Percentiles rank a stretch among this genome's conserved stretches.
These are phyloP conservation scores for Mycena capillaripes DNA, from an alignment of 768 basidiomycete species.

Conservation along the genomic window DNA sequence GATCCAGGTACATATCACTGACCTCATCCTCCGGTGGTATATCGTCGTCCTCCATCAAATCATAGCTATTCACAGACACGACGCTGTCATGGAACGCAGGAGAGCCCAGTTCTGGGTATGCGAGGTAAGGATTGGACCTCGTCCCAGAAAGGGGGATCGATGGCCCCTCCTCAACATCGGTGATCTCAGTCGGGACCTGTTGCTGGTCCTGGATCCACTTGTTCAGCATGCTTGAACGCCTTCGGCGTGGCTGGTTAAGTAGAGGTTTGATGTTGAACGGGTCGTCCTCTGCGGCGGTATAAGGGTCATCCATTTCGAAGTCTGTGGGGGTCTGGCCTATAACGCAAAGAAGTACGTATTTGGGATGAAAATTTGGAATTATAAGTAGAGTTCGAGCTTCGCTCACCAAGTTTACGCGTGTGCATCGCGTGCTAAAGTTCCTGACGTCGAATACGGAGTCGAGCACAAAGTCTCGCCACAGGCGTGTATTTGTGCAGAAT, in stretches of 20 bases:
- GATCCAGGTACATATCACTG: conserved; percentile 34
- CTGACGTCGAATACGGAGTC: conserved; percentile 27
- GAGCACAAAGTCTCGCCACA: conserved; percentile 20
- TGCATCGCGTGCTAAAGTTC: conserved; percentile 34
- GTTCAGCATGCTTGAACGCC: conserved; percentile 66
- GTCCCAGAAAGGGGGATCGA: conserved; percentile 38
- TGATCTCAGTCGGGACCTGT: conserved; percentile 31
- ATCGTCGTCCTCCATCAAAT: conserved; percentile 66
- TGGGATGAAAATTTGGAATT: conserved; percentile 29
- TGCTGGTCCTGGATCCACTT: conserved; percentile 70
- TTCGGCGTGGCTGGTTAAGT: conserved; percentile 50
- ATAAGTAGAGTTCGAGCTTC: conserved; percentile 32
- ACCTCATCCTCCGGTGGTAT: conserved; percentile 51
- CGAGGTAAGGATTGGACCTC: conserved; percentile 54
- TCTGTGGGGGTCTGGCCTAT: conserved; percentile 28
- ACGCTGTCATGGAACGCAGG: conserved; percentile 37
- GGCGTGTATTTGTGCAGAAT: conserved; percentile 32
- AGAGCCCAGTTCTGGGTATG: conserved; percentile 56
- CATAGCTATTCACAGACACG: conserved; percentile 59
- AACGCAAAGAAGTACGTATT: conserved; percentile 36
- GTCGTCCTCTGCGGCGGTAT: conserved; percentile 67
- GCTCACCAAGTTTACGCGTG: conserved; percentile 39
- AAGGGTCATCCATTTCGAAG: conserved; percentile 56
- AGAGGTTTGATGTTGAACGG: conserved; percentile 60
- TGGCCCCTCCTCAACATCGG: conserved; percentile 32